A percentile compares a stretch with the other conserved stretches of the same genome.
phyloP scores from a whole-genome alignment of 2,329 filamentous ascomycete species.

The Aspergillus flavus region DNA sequence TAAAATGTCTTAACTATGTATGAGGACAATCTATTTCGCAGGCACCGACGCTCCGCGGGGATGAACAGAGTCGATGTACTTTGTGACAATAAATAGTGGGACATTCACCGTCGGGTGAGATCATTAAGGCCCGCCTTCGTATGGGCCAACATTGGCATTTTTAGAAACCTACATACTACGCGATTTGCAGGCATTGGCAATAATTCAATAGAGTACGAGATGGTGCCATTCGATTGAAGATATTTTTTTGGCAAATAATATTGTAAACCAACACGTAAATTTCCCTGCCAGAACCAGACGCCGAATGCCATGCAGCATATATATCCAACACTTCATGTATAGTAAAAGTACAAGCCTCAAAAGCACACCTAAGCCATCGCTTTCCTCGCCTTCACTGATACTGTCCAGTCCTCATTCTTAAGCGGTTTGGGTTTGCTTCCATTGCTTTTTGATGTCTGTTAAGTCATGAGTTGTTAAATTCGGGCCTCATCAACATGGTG shows the following conservation, averaged over 20 bases:
- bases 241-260: neutral
- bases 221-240: neutral
- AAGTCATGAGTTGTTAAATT: conserved; percentile 10
- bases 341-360: conserved; percentile 27
- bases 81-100: conserved; percentile 7
- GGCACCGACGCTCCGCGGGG: neutral
- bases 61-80: conserved; percentile 3
- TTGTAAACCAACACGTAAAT: conserved; percentile 17
- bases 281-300: conserved; percentile 35
- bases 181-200: neutral
- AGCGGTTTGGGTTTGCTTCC: conserved; percentile 41
- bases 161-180: neutral
- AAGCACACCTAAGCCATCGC: conserved; percentile 7
- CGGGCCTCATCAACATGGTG: neutral
- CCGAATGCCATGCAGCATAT: conserved; percentile 41
- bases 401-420: conserved; percentile 17
- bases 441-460: conserved; percentile 50
- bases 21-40: neutral
- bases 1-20: neutral
- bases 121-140: conserved; percentile 4
- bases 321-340: conserved; percentile 29
- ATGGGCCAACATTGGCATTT: neutral
- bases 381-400: conserved; percentile 8
- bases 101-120: conserved; percentile 7
- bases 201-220: neutral